Base-by-base conservation (phyloP, 1,284 basidiomycete genomes). In the Apiotrichum gamsii region DNA sequence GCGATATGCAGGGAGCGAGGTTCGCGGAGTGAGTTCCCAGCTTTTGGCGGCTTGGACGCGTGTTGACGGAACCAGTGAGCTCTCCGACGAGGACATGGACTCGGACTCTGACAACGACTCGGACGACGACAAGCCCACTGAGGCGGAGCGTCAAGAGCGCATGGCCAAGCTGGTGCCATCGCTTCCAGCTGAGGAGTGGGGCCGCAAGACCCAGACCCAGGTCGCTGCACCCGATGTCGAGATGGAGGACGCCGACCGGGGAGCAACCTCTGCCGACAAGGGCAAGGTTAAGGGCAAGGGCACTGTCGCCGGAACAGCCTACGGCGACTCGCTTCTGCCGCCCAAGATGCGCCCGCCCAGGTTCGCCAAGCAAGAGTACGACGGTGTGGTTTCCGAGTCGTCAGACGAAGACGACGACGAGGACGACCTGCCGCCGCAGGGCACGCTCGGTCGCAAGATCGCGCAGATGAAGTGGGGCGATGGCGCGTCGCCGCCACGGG, bases 1-100 rank as follows among this genome's bases (percentile, higher is more conserved):
- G 91, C 5, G 84, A 87, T 55, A 54, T 94, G 5, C 83, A 89
- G 58, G 91, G 91, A 2, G 91, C 89, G 0, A 72, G 77, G 52
- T 93, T 96, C 61, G 81, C 84, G 41, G 90, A 93, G 90, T 94
- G 71, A 62, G 86, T 74, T n/a, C n/a, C n/a, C n/a, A n/a, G n/a
- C n/a, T n/a, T n/a, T n/a, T n/a, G n/a, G 15, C 18, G 33, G 18
- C 8, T 42, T 19, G 16, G 25, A 15, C 4, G 13, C 16, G 18
- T 16, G 41, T 21, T 16, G 2, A 24, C 43, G 41, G 20, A 49
- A 37, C 1, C 47, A 72, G 64, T 43, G 70, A 72, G 48, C 44
- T 72, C 23, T 71, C 66, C 3, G 78, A 81, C 36, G 76, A 77
- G 3, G 69, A 72, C 42, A 59, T 67, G 54, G 51, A 64, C 31